Evolutionary conservation across 345 rosid genomes (phyloP), one percentile per base, ranked within the genome.

Genomic region (Diplotaxis tenuifolia): DNA sequence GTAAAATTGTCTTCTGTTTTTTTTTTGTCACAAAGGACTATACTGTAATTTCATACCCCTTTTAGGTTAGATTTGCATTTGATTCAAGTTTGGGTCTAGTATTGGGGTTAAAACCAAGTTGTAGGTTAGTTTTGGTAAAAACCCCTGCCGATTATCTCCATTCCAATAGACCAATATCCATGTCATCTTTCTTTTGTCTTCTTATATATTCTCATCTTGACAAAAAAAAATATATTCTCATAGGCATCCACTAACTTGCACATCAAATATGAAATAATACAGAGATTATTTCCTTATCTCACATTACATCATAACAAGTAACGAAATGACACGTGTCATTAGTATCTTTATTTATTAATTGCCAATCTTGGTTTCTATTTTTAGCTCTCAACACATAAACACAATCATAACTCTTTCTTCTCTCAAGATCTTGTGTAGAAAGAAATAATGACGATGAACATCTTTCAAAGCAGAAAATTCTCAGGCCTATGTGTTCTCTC

Each of bases 401-500:
- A 20, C 47, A 25, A 36, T 45, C 55, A 9, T 20, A 21, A 4
- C 18, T 60, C 49, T 62, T 5, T 60, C 49, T 62, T 5, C 16
- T 21, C 25, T 29, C 64, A 68, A 68, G 74, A 62, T 75, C 70
- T 69, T 55, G 57, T 23, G 64, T 53, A 53, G 25, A 11, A 54
- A 27, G 55, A 53, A 71, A 27, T 21, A 75, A 69, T 31, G 68
- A 65, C 50, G 72, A 77, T 40, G 45, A 79, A 65, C 79, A 66
- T 85, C 73, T 67, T 90, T 15, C 50, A 70, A 58, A 66, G 71
- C 55, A 47, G 76, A 0, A 79, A 74, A 27, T 18, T 65, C 69
- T 65, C 82, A 62, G 78, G 71, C 81, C 66, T 88, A 28, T 72
- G 85, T 74, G 61, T 79, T 16, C 79, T 82, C 74, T 69, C 81